Conservation (phyloP, 805 yeast species). For the Wickerhamiella azyma region DNA sequence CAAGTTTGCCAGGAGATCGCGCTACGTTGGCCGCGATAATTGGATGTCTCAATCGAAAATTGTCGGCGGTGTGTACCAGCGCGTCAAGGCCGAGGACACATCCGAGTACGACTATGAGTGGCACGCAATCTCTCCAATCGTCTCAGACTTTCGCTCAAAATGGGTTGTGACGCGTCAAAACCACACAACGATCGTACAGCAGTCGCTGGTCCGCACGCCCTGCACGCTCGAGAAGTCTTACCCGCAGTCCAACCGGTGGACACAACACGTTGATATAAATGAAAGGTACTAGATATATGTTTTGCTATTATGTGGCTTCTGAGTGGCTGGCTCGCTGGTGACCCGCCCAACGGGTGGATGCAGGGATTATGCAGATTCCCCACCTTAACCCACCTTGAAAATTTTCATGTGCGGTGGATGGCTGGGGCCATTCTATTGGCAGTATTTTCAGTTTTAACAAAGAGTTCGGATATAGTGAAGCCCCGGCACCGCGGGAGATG, state of each 20-base stretch:
- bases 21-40: neutral
- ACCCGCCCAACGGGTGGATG: no score
- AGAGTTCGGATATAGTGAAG: no score
- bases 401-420: no score
- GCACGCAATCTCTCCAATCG: neutral
- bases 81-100: no score
- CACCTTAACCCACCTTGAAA: no score
- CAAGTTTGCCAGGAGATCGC: neutral
- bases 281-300: neutral
- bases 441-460: no score
- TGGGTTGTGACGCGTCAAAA: constrained; percentile 2
- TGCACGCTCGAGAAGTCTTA: neutral
- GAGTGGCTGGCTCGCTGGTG: no score
- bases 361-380: no score
- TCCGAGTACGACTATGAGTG: neutral
- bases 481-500: no score
- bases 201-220: constrained; percentile 1
- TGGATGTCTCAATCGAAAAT: neutral
- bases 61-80: neutral
- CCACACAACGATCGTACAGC: neutral
- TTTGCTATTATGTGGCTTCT: no score
- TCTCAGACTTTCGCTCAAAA: neutral
- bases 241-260: neutral
- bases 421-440: no score
- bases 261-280: neutral